Base-by-base conservation (phyloP, 768 basidiomycete genomes). In the Lentinula lateritia region DNA sequence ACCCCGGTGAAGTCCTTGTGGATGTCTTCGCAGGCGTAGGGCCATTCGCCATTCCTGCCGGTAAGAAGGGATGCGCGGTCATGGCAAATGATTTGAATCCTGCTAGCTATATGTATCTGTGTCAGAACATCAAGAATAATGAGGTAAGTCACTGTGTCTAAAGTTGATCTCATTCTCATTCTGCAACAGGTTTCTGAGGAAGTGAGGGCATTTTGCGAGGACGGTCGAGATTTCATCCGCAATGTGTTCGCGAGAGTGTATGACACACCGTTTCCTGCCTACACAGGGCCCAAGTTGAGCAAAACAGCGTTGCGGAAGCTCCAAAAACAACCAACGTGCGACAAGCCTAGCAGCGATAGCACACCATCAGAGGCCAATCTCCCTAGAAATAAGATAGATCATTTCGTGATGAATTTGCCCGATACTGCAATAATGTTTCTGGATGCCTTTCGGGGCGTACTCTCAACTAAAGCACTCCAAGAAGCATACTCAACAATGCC, bases 1-100 rank as follows among this genome's bases (percentile, higher is more conserved):
- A 80, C 32, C 83, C 87, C 0, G 80, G 86, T 28, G 92, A 93
- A 57, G 83, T 98, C 18, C 74, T 98, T 23, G 95, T 87, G 3
- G 97, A 99, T 70, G 94, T 92, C 35, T 95, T 98, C 71, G 97
- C 97, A 0, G 97, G 97, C 13, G 95, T 99, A 2, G 97, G 97
- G 1, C 97, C 97, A 0, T 99, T 99, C 71, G 90, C 93, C 7
- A 74, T 98, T 6, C 97, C 97, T 3, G 91, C 96, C 2, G 96
- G 89, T 1, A 95, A 87, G 76, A 94, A 92, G 66, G 93, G 95
- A 1, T 93, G 92, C 69, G 86, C 85, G 4, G 92, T 98, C 0
- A 75, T 95, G 41, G 95, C 91, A 12, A 98, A 98, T 65, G 97
- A 99, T 71, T 74, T 98, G 61, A 99, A 99, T 74, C 96, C 96